These are phyloP conservation scores for Phytophthora citrophthora DNA, from an alignment of 352 stramenopile genomes.

Conservation along the genomic window DNA sequence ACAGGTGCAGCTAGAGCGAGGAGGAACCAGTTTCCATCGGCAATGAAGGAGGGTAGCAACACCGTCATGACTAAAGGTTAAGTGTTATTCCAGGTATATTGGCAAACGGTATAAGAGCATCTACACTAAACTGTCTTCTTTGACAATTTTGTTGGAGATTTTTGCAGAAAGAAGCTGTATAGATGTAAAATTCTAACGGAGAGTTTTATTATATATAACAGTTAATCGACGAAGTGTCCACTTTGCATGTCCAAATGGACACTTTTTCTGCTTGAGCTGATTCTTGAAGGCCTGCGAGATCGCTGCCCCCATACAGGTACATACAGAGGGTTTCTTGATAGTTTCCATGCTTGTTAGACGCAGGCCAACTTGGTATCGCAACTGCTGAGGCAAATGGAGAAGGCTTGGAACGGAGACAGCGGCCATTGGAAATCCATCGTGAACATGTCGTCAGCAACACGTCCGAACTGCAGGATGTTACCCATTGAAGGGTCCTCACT, in stretches of 20 bases:
- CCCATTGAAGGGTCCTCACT: slow-evolving; percentile 84
- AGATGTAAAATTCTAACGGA: slow-evolving; percentile 29
- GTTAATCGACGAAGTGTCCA: slow-evolving; percentile 23
- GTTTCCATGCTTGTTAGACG: slow-evolving; percentile 48
- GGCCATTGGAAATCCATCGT: slow-evolving; percentile 93
- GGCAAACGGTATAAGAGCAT: not conserved
- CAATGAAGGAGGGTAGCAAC: slow-evolving; percentile 68
- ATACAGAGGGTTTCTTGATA: slow-evolving; percentile 9
- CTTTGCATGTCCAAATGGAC: slow-evolving; percentile 6
- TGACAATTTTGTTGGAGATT: not conserved
- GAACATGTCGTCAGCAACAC: slow-evolving; percentile 91
- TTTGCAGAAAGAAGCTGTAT: not conserved
- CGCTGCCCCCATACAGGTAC: slow-evolving; percentile 6
- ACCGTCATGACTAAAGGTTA: slow-evolving; percentile 60
- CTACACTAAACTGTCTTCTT: not conserved
- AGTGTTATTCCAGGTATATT: not conserved
- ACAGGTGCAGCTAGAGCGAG: slow-evolving; percentile 36
- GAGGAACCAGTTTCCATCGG: slow-evolving; percentile 74
- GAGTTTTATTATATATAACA: slow-evolving; percentile 50
- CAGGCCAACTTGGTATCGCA: slow-evolving; percentile 91
- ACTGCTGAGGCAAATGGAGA: slow-evolving; percentile 89
- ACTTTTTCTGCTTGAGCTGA: not conserved
- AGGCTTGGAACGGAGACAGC: slow-evolving; percentile 88
- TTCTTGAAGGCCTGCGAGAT: not conserved
- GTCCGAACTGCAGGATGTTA: slow-evolving; percentile 90